These are phyloP conservation scores for Cadophora sp. DNA, from an alignment of 2,329 filamentous ascomycete species.

Conservation along the genomic window DNA sequence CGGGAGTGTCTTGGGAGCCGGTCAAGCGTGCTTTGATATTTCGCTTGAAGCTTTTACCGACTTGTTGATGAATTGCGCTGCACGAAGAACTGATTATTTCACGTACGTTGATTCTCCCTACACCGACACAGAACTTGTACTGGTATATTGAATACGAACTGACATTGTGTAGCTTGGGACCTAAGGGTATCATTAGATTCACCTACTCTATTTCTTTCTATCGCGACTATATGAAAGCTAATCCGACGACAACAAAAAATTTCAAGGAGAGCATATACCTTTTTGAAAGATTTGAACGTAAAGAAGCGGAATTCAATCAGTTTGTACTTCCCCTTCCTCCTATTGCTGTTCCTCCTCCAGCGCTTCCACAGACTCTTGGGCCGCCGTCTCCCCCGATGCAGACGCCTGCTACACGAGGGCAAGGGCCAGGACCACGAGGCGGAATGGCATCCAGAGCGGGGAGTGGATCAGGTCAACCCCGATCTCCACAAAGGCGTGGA, in stretches of 20 bases:
- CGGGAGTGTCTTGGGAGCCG: neutral
- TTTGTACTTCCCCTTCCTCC: neutral
- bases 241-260: neutral
- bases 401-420: too few species aligned
- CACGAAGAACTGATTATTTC: neutral
- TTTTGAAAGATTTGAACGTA: neutral
- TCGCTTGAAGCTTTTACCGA: neutral
- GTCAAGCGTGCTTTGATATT: neutral
- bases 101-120: neutral
- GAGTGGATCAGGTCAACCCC: neutral
- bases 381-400: neutral
- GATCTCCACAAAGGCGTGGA: neutral
- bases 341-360: neutral
- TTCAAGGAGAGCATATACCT: neutral
- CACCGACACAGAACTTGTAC: neutral
- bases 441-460: neutral
- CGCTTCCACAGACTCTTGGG: neutral
- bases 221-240: neutral
- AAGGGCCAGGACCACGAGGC: too few species aligned
- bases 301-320: neutral
- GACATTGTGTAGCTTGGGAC: neutral
- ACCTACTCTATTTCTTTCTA: neutral
- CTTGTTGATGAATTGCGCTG: neutral
- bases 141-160: neutral
- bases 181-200: neutral